Conservation (phyloP, 2,329 filamentous ascomycete species). For the Claviceps africana region DNA sequence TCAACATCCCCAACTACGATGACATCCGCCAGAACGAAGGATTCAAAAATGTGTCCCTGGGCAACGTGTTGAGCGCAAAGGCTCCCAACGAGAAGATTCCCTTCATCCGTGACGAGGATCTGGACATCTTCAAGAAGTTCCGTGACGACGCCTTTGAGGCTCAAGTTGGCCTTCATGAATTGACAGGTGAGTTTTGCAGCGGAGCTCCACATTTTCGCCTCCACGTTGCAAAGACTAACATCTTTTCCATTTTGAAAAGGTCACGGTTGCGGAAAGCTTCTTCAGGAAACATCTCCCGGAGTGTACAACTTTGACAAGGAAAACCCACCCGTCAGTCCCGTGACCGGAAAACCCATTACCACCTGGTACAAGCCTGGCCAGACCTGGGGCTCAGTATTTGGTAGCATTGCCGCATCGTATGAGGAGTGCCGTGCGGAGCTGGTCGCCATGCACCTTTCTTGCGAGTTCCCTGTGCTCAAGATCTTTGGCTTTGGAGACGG, state of each 20-base stretch:
- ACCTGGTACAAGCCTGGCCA: constrained; percentile 92
- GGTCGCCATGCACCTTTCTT: constrained; percentile 81
- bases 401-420: constrained; percentile 72
- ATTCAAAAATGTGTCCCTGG: constrained; percentile 88
- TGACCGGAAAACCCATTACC: constrained; percentile 59
- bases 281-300: constrained; percentile 75
- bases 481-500: constrained; percentile 89
- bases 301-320: constrained; percentile 77
- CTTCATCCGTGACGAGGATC: constrained; percentile 69
- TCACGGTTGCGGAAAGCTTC: constrained; percentile 84
- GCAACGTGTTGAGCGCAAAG: constrained; percentile 85
- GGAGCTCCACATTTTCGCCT: background rate
- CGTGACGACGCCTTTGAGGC: constrained; percentile 85
- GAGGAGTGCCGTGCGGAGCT: constrained; percentile 92
- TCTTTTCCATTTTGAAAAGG: constrained; percentile 25
- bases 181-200: constrained; percentile 33
- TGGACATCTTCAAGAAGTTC: constrained; percentile 66
- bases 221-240: constrained; percentile 7
- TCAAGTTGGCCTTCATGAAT: constrained; percentile 87
- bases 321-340: constrained; percentile 68
- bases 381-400: constrained; percentile 90
- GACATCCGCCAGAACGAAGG: constrained; percentile 69
- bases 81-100: constrained; percentile 84
- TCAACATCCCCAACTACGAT: constrained; percentile 59
- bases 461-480: constrained; percentile 75